Evolutionary conservation across 306 rosid genomes (phyloP), one percentile per base, ranked within the genome.

Genomic region (Rosa chinensis): DNA sequence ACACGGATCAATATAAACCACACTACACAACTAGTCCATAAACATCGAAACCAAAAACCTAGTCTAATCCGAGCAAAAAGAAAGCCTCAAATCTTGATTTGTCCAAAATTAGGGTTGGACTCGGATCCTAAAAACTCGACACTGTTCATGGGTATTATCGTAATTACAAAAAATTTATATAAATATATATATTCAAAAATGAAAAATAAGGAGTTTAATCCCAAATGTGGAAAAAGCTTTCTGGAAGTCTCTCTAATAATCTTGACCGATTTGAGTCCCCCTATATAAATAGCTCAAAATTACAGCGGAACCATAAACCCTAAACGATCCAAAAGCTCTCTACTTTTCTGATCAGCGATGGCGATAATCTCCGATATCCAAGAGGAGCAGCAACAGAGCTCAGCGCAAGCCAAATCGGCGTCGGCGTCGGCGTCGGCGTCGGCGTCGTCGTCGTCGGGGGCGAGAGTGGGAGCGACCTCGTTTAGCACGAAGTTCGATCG

Each of bases 361-460:
- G 98, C 98, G 53, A 91, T 91, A 23, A 89, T 93, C 84, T 89
- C 97, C 8, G 96, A 93, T 14, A 74, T 70, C 77, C 69, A 86
- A 62, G 97, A 89, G 13, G 88, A 89, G 0, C 76, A 77, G 40
- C 78, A 73, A 1, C 40, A 10, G 50, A 73, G 2, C 81, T 1
- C 64, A 28, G 32, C 64, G 35, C 59, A 79, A 21, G 10, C 80
- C 9, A 77, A 74, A 44, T 73, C 87, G 47, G 73, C 82, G 3
- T 14, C 80, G 20, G 6, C 90, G 1, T 13, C 87, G 1, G 0
- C 86, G 10, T 21, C 91, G 0, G 50, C 88, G 1, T 49, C 87
- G 1, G 77, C 94, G n/a, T n/a, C n/a, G 0, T n/a, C 91, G 0
- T 66, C 89, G 4, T 49, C 87, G 3, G 80, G 90, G 0, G 79